Evolutionary conservation across 768 basidiomycete species (phyloP), one percentile per base, ranked within the genome.

Genomic region (Leccinum truebloodii): DNA sequence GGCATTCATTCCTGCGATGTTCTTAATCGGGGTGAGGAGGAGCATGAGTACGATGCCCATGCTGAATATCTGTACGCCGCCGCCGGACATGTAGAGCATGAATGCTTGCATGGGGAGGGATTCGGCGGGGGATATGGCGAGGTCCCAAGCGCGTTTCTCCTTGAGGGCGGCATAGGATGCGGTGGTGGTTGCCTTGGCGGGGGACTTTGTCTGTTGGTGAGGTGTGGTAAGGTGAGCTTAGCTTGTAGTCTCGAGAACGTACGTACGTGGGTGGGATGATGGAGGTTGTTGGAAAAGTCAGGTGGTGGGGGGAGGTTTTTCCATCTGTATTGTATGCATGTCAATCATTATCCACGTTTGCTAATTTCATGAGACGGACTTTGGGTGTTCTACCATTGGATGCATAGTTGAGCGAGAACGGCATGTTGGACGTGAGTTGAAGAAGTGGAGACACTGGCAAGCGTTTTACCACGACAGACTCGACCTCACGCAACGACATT

Each of bases 11-110:
- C 82, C 83, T 55, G 85, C 82, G 13, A 95, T 72, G 57, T 93
- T 94, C 74, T 89, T 92, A 76, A 96, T 87, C 0, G 95, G 95
- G 10, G 85, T 83, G 59, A 92, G 78, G 59, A 98, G 82, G 13
- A 98, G 82, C 92, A 95, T 95, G 70, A 94, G 89, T 22, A 98
- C 90, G 73, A 95, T 95, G 35, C 95, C 94, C 80, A 98, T 93
- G 76, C 94, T 95, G 75, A 98, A 97, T 48, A 98, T 89, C 75
- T 98, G 95, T 14, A 98, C 90, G 54, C 94, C 93, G 13, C 93
- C 89, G 35, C 95, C 95, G 22, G 94, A 95, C 91, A 98, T 96
- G 83, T 98, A 98, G 35, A 98, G 81, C 95, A 98, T 98, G 78
- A 98, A 90, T 5, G 89, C 94, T 70, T 98, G 94, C 95, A 97